Evolutionary conservation across 805 yeast genomes (phyloP), one percentile per base, ranked within the genome.

Genomic region (Nakazawaea holstii): DNA sequence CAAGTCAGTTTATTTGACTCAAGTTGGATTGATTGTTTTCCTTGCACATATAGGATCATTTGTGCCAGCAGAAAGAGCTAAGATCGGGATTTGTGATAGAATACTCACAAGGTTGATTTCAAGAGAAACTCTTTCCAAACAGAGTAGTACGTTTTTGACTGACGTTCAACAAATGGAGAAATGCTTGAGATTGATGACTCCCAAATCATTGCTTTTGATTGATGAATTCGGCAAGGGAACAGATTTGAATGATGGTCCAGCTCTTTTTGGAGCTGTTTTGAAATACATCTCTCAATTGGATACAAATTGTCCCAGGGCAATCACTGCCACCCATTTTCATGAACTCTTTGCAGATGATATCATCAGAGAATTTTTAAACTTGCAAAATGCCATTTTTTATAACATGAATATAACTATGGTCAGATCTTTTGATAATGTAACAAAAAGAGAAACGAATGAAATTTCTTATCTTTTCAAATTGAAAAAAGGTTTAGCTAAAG

Each of bases 191-290:
- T 51, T 72, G 44, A 53, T 64, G 27, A 73, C 79, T 0, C 55
- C 59, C 0, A 62, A 56, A 39, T 73, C 79, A 10, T 51, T 79
- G 27, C 51, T 80, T 1, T 56, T 79, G 6, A 64, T 79, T 26
- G 80, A 77, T 56, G 82, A 77, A 49, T 76, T 73, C 58, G 82
- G 82, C 0, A 74, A 75, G 50, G 81, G 81, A 0, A 76, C 78
- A 0, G 77, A 73, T 53, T 52, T 67, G 0, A 53, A 66, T 10
- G 76, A 74, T 52, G 79, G 79, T 0, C 75, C 76, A 0, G 62
- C 76, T 1, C 46, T 74, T 9, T 63, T 73, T 47, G 77, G 75
- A 1, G 55, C 75, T 0, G 55, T 68, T 2, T 49, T 75, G 4
- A 59, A 59, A 15, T 41, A 56, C 13, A 43, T 70, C 1, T 54